Evolutionary conservation across 305 asterid genomes (phyloP), one percentile per base, ranked within the genome.

Genomic region (Euphrasia arctica): DNA sequence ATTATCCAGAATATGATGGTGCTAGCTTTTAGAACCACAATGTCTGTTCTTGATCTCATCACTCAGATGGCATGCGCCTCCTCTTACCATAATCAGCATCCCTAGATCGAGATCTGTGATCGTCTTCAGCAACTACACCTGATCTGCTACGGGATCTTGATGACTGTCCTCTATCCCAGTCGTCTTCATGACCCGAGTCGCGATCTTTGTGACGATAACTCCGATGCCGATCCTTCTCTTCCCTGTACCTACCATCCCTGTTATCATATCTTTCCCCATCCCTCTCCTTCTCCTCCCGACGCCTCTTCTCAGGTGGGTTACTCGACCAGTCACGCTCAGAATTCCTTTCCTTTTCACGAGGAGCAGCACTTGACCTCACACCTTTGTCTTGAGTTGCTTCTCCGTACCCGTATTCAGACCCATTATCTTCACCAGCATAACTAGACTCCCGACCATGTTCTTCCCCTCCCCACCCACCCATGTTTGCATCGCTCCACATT

Each of bases 391-490:
- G 88, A 77, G 85, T 84, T 50, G 68, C 91, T 58, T 82, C 95
- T 69, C 76, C 86, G 71, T 82, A 72, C 54, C 82, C 85, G 70
- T 84, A 74, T 29, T 84, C 89, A 3, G 95, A 87, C 5, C 78
- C 88, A 72, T 76, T 82, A 70, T 79, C 95, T 39, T 87, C 95
- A 14, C 83, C 89, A 2, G 84, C 91, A 71, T 80, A 79, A 63
- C 92, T 87, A 60, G 90, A 87, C 77, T 87, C 95, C 47, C 83
- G 72, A n/a, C 84, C 85, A 57, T 79, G 84, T 58, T 87, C 95
- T 58, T 80, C 92, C 47, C 95, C 92, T 58, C 80, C 88, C 95
- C 88, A 82, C 50, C 85, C 86, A 0, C 84, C 84, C 75, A 82
- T 71, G 67, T 78, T 81, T 5, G 79, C 62, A 61, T 82, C 90